Evolutionary conservation across 75 land plant species (phyloP).

Genomic region (Gnetum montanum): DNA sequence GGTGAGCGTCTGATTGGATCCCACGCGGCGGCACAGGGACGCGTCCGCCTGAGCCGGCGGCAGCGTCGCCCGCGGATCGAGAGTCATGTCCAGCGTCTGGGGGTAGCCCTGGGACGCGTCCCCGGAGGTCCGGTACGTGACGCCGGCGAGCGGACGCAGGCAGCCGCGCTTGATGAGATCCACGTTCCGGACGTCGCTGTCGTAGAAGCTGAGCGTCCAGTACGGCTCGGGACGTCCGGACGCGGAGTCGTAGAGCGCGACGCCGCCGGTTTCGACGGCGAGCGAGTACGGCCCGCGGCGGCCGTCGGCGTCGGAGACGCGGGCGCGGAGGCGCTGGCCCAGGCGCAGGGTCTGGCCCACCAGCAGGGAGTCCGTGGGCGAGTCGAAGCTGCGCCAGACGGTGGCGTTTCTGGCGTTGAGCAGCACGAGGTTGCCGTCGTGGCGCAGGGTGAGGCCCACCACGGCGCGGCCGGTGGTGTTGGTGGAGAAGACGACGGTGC

Average conservation of each 20-base stretch:
- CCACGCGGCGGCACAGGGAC: neutral
- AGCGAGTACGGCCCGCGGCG: slow-evolving; percentile 21
- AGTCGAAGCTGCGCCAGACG: slow-evolving; percentile 60
- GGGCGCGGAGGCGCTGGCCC: slow-evolving; percentile 14
- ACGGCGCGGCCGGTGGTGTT: slow-evolving; percentile 30
- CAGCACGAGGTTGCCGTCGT: slow-evolving; percentile 40
- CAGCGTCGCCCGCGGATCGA: neutral
- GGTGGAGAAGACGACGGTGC: slow-evolving; percentile 29
- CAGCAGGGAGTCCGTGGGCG: slow-evolving; percentile 43
- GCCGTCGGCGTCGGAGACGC: slow-evolving; percentile 11
- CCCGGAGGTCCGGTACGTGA: slow-evolving; percentile 7
- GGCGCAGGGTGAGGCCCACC: slow-evolving; percentile 10
- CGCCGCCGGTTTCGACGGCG: slow-evolving; percentile 15
- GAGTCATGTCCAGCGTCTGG: slow-evolving; percentile 2
- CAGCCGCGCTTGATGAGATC: neutral
- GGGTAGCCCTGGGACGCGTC: slow-evolving; percentile 6
- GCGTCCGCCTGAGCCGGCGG: neutral
- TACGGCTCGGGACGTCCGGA: slow-evolving; percentile 1
- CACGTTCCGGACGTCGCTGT: neutral
- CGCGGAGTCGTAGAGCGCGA: slow-evolving; percentile 16
- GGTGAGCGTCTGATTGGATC: neutral
- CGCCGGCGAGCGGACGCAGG: neutral
- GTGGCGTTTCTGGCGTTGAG: slow-evolving; percentile 10
- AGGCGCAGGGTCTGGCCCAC: slow-evolving; percentile 28
- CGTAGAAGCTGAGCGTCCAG: slow-evolving; percentile 12